These are phyloP conservation scores for Plasmodium inui DNA, from an alignment of 169 alveolate genomes.

Conservation along the genomic window DNA sequence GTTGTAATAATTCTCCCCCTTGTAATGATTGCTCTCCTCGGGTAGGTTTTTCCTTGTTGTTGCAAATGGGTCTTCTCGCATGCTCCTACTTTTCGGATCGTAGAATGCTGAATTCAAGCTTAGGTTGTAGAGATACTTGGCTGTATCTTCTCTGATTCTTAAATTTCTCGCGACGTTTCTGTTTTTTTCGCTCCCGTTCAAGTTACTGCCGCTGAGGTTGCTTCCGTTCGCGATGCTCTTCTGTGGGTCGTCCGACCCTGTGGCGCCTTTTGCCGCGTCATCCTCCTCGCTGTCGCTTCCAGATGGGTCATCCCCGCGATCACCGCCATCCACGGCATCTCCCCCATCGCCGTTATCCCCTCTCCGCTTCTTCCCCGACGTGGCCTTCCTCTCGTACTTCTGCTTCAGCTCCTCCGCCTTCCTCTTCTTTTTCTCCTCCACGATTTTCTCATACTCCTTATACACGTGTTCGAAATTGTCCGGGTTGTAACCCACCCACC, in stretches of 20 bases:
- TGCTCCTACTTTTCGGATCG: conserved; percentile 96
- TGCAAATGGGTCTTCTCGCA: conserved; percentile 94
- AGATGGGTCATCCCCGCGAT: conserved; percentile 1
- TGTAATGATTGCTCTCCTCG: conserved; percentile 83
- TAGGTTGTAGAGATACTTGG: conserved; percentile 95
- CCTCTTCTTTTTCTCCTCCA: conserved; percentile 88
- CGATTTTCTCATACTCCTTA: conserved; percentile 91
- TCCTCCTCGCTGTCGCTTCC: conserved; percentile 65
- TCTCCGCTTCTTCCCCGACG: conserved; percentile 11
- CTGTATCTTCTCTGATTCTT: conserved; percentile 97
- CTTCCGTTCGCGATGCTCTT: background rate
- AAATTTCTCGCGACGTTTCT: conserved; percentile 91
- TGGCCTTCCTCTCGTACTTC: conserved; percentile 43
- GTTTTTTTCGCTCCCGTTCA: conserved; percentile 79
- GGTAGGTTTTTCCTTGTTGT: conserved; percentile 67
- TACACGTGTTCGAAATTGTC: conserved; percentile 89
- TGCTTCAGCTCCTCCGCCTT: conserved; percentile 83
- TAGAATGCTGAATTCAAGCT: conserved; percentile 95
- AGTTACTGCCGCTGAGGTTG: background rate
- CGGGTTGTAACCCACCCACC: conserved; percentile 98
- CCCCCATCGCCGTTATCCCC: background rate
- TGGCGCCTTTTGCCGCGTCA: conserved; percentile 69
- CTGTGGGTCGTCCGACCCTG: conserved; percentile 77
- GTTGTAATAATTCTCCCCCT: conserved; percentile 91
- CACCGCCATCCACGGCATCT: background rate